Base-by-base conservation (phyloP, 805 yeast genomes). In the Saccharomycopsis schoenii region DNA sequence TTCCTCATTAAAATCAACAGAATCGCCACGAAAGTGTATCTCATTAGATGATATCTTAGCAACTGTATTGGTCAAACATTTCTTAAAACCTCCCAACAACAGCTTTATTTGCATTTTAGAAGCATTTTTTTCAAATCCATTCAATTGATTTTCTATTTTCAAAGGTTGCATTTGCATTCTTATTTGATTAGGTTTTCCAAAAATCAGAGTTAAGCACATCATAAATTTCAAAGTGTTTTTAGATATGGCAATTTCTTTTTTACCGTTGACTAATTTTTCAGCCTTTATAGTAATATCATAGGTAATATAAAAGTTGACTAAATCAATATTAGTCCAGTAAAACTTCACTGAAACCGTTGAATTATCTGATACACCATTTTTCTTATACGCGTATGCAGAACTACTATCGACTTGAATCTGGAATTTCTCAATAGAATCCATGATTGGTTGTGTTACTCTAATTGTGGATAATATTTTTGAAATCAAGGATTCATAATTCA, bases 71-170 rank as follows among this genome's bases (percentile, higher is more conserved):
- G 40, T 34, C n/a, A 37, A 55, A 55, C 56, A 55, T 55, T 34
- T 54, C 50, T 25, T 54, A 24, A 17, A 59, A 15, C 37, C 34
- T 4, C 6, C 29, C 52, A 47, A 24, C 34, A 47, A 24, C 25
- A 21, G 52, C 15, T 47, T 47, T 34, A 47, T 58, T 55, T 61
- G 64, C 50, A 34, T 39, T 15, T n/a, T 4, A 21, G 55, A 40
- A 19, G 62, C 57, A n/a, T 29, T n/a, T 29, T 58, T 57, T 14
- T n/a, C 51, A 2, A 17, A 54, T n/a, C 61, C 64, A 36, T 57
- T 61, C 12, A 58, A 57, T 43, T 61, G 60, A 36, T 63, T 63
- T 42, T 63, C 65, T 19, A 63, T 61, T n/a, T 12, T 25, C 14
- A 61, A 57, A 17, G 65, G 65, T 6, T 40, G 29, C 29, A 63